Base-by-base conservation (phyloP, 108 stramenopile genomes). In the Nitzschia putrida region DNA sequence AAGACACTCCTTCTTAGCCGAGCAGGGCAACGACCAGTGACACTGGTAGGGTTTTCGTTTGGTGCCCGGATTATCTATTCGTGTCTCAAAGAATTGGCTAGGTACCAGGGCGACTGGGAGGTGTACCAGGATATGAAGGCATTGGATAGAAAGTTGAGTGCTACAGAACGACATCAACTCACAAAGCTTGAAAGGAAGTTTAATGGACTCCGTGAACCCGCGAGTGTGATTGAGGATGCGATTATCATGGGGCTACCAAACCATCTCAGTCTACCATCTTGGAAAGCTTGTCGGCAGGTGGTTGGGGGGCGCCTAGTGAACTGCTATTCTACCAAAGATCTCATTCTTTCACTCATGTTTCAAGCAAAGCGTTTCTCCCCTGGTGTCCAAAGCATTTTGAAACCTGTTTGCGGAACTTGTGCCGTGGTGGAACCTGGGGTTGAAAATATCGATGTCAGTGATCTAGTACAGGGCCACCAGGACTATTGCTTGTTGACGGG, bases 221-320 rank as follows among this genome's bases (percentile, higher is more conserved):
- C 88, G 12, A 83, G 90, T 43, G 93, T 97, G 39, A 83, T 97
- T 24, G 95, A 97, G 80, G 90, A 96, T 82, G 95, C 85, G 11
- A 85, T 96, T 22, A 54, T 92, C 11, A 88, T 94, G 87, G 93
- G 93, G 18, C 61, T 86, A 20, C 93, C 93, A 3, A 90, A 91
- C 45, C 90, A 90, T 68, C 61, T 91, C 26, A 90, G 85, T 58
- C 53, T 90, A 11, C 57, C 71, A n/a, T 89, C 88, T 40, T 99
- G 97, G 98, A 77, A 75, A 67, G 80, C 80, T 40, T 92, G 87
- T 23, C 79, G 95, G 43, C 75, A 80, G 68, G 81, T 97, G 22
- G 97, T 97, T 22, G 86, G 91, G 18, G 97, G 96, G 7, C 73
- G 97, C 41, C 66, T 97, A n/a, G 89, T 99, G 16, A 99, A 99